Base-by-base conservation (phyloP, 495 filamentous ascomycete species). In the Aspergillus kassunensis region DNA sequence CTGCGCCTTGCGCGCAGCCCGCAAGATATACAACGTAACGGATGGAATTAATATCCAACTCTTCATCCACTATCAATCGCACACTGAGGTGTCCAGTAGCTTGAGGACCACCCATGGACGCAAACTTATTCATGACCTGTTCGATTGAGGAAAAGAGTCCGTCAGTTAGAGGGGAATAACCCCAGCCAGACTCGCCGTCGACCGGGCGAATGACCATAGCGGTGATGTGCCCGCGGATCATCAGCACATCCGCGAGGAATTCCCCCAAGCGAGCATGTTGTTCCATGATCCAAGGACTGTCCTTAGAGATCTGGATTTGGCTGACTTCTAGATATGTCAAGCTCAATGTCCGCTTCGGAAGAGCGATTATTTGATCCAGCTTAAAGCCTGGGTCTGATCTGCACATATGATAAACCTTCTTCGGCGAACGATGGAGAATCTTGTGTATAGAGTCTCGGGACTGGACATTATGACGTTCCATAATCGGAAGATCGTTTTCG, bases 41-140 rank as follows among this genome's bases (percentile, higher is more conserved):
- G n/a, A 76, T 67, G 8, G 67, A 68, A 15, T 67, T 61, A 0
- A 44, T 20, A 3, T 63, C 62, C 16, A 72, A 69, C 31, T 72
- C 69, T 45, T 80, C 71, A 34, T 80, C 73, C 6, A 87, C 76
- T 55, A 88, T 66, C 36, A 91, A 78, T 53, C 84, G 78, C 40
- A 91, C 80, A 6, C 75, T 80, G 10, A 90, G 61, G 64, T 92
- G 88, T 4, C 88, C 86, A 0, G 85, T 90, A 60, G 86, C 65
- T 5, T 68, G 57, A 5, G 60, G 57, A 0, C 73, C 77, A 9
- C 65, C 71, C 37, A 72, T 73, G 13, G 56, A 49, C 0, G 80
- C 80, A 54, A 87, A 82, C 12, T 55, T 63, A 29, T 77, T 60
- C 43, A 86, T 88, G 49, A 89, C 85, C 4, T 60, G 64, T 10